These are phyloP conservation scores for Yarrowia alimentaria DNA, from an alignment of 805 yeast genomes.

Conservation along the genomic window DNA sequence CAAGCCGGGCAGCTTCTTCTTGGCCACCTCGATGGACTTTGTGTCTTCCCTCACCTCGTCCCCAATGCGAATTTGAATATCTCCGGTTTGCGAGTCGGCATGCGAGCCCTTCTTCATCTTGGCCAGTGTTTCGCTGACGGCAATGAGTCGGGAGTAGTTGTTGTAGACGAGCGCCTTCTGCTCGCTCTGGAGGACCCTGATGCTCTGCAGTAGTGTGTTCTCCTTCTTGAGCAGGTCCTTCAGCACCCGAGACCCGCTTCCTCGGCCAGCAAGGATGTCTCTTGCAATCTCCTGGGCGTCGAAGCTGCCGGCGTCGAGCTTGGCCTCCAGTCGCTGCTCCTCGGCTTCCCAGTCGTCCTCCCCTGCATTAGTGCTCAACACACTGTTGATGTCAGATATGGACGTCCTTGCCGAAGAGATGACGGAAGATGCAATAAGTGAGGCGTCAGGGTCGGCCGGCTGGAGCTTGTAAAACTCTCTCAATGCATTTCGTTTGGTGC, in stretches of 20 bases:
- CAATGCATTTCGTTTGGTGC: slow-evolving; percentile 33
- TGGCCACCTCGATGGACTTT: not conserved
- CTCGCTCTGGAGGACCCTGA: slow-evolving; percentile 39
- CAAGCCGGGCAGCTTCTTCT: slow-evolving; percentile 1
- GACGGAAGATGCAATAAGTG: slow-evolving; percentile 4
- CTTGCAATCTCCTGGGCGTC: slow-evolving; percentile 21
- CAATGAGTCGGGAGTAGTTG: slow-evolving; percentile 42
- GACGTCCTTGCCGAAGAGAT: slow-evolving; percentile 15
- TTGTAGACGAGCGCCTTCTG: slow-evolving; percentile 44
- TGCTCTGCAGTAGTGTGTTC: slow-evolving; percentile 36
- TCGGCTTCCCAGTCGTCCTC: slow-evolving; percentile 14
- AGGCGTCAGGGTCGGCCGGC: slow-evolving; percentile 5
- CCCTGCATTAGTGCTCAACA: not conserved
- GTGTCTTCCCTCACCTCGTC: not conserved
- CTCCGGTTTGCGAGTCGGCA: not conserved
- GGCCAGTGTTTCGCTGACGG: slow-evolving; percentile 39
- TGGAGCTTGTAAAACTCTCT: slow-evolving; percentile 42
- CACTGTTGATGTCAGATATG: slow-evolving; percentile 2
- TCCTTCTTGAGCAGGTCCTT: slow-evolving; percentile 35
- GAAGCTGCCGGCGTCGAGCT: slow-evolving; percentile 15
- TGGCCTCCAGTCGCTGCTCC: slow-evolving; percentile 8
- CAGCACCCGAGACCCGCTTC: slow-evolving; percentile 26
- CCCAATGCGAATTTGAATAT: slow-evolving; percentile 1
- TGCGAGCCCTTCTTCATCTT: slow-evolving; percentile 30
- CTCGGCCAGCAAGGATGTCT: not conserved